A percentile compares a stretch with the other conserved stretches of the same genome.
phyloP scores from a whole-genome alignment of 768 basidiomycete species.

The Galerina sulciceps region DNA sequence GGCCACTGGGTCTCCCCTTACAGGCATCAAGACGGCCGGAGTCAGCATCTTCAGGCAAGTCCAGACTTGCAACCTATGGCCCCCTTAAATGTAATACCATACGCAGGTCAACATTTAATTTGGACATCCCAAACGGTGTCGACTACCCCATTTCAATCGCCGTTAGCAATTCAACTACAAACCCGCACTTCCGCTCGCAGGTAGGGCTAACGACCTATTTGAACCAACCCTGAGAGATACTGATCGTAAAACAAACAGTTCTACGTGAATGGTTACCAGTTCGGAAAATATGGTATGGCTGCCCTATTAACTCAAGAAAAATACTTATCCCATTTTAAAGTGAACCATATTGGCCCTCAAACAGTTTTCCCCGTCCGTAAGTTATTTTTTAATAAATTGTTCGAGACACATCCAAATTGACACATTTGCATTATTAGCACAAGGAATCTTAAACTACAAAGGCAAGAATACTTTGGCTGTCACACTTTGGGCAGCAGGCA shows the following conservation, averaged over 20 bases:
- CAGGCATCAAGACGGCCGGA: conserved; percentile 45
- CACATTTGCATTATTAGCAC: conserved; percentile 32
- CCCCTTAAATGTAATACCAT: not conserved
- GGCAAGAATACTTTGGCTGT: conserved; percentile 51
- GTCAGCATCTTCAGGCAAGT: conserved; percentile 51
- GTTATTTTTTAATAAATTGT: conserved; percentile 17
- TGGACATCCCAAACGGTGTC: conserved; percentile 47
- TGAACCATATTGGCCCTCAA: conserved; percentile 49
- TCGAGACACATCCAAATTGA: conserved; percentile 42
- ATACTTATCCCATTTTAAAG: not conserved
- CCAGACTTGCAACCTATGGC: too few species aligned
- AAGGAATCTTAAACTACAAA: conserved; percentile 54
- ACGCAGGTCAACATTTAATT: conserved; percentile 41
- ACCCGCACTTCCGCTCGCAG: conserved; percentile 46
- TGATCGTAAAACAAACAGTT: too few species aligned
- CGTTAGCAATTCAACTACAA: conserved; percentile 42
- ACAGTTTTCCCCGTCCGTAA: conserved; percentile 45
- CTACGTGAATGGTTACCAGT: conserved; percentile 42
- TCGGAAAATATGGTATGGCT: conserved; percentile 45
- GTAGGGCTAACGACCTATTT: conserved; percentile 17
- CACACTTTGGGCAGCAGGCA: conserved; percentile 48
- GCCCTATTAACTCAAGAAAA: not conserved
- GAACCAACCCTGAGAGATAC: too few species aligned
- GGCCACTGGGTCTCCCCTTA: conserved; percentile 44
- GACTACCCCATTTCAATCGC: conserved; percentile 53